Percentiles rank a stretch among this genome's conserved stretches.
These are phyloP conservation scores for Yamadazyma endophytica DNA, from an alignment of 805 yeast species.

Conservation along the genomic window DNA sequence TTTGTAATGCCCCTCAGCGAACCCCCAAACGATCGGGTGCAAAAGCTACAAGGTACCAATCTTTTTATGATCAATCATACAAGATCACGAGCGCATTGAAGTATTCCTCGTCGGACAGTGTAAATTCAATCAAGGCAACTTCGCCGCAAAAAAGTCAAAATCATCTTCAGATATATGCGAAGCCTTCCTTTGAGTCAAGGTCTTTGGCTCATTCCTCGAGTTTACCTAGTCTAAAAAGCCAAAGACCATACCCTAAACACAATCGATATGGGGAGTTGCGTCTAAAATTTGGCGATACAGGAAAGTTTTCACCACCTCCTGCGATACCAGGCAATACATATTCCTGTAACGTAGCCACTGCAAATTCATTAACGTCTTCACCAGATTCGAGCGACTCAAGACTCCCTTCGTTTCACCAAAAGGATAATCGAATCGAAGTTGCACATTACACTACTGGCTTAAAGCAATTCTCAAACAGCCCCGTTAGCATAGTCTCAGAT, in stretches of 20 bases:
- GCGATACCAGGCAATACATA: too few relatives aligned
- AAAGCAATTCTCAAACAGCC: slow-evolving; percentile 18
- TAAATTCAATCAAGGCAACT: slow-evolving; percentile 16
- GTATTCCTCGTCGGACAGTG: slow-evolving; percentile 21
- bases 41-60: slow-evolving; percentile 44
- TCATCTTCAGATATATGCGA: slow-evolving; percentile 2
- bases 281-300: slow-evolving; percentile 6
- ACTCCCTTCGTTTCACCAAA: slow-evolving; percentile 3
- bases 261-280: slow-evolving; percentile 9
- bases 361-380: too few relatives aligned
- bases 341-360: too few relatives aligned
- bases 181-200: too few relatives aligned
- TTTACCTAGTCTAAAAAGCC: slow-evolving; percentile 19
- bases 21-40: slow-evolving; percentile 36
- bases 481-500: slow-evolving; percentile 23
- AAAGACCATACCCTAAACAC: slow-evolving; percentile 5
- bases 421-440: slow-evolving; percentile 10
- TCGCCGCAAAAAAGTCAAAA: slow-evolving; percentile 10
- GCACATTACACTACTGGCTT: slow-evolving; percentile 8
- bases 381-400: too few relatives aligned
- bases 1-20: slow-evolving; percentile 9
- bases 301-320: slow-evolving; percentile 11
- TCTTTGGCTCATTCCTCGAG: slow-evolving; percentile 23
- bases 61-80: slow-evolving; percentile 42
- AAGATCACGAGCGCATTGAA: slow-evolving; percentile 43